Percentiles rank a stretch among this genome's conserved stretches.
phyloP scores from a whole-genome alignment of 2,329 filamentous ascomycete species.

The Scedosporium minutisporum region DNA sequence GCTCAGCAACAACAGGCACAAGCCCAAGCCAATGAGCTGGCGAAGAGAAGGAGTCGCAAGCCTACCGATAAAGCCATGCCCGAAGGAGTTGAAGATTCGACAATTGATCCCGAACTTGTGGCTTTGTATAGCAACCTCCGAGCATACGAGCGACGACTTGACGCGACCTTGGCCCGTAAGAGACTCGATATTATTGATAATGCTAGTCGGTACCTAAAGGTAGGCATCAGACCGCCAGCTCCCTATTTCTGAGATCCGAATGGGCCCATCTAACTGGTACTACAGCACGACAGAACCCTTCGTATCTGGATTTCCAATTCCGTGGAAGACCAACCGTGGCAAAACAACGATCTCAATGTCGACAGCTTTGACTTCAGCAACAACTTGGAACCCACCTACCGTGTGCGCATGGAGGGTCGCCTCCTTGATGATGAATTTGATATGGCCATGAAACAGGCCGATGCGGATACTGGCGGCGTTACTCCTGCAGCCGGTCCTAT shows the following conservation, averaged over 20 bases:
- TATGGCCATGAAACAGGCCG: slow-evolving; percentile 24
- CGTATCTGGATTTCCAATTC: slow-evolving; percentile 94
- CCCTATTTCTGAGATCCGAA: background rate
- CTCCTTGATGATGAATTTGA: slow-evolving; percentile 57
- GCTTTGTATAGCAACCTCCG: slow-evolving; percentile 74
- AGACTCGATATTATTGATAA: slow-evolving; percentile 81
- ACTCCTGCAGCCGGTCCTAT: slow-evolving; percentile 27
- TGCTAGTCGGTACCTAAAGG: slow-evolving; percentile 63
- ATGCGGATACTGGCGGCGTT: slow-evolving; percentile 11
- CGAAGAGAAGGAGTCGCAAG: slow-evolving; percentile 74
- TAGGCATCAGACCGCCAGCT: slow-evolving; percentile 18
- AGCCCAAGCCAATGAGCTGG: slow-evolving; percentile 50
- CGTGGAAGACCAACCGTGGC: slow-evolving; percentile 90
- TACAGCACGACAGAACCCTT: slow-evolving; percentile 43
- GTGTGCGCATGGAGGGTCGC: slow-evolving; percentile 84
- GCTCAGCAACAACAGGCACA: slow-evolving; percentile 41
- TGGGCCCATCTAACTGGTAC: background rate
- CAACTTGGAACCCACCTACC: slow-evolving; percentile 69
- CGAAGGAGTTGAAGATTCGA: slow-evolving; percentile 74
- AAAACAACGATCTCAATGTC: slow-evolving; percentile 54
- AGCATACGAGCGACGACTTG: slow-evolving; percentile 78
- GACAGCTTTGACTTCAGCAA: slow-evolving; percentile 76
- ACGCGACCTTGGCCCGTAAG: slow-evolving; percentile 91
- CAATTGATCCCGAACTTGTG: slow-evolving; percentile 67
- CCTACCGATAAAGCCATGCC: slow-evolving; percentile 93